Evolutionary conservation across 441 rosid genomes (phyloP), one percentile per base, ranked within the genome.

Genomic region (Codiaeum variegatum): DNA sequence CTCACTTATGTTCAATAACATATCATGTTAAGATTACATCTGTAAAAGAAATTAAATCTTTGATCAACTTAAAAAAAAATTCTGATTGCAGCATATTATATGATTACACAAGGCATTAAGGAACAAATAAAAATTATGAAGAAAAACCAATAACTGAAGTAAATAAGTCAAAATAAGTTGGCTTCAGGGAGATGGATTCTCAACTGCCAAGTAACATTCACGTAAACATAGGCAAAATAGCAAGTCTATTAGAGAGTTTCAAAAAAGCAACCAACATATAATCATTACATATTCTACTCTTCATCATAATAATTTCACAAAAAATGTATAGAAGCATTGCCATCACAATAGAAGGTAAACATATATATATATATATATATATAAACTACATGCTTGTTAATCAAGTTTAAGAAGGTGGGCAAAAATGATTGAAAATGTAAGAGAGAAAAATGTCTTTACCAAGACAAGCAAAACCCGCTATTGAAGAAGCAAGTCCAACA

Each of bases 401-500:
- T n/a, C 31, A 40, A 23, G 26, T 31, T 16, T n/a, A 32, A 29
- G 9, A 76, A 24, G 61, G 21, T 40, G 36, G 2, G 1, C 2
- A 51, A 11, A 58, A 21, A 28, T 32, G 3, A 40, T 0, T 11
- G 28, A n/a, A 32, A 3, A 61, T 0, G 5, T 1, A 8, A 36
- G 16, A 31, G 26, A 38, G 19, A 55, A 74, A 26, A 32, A 19
- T 12, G 34, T 46, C 7, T 29, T 73, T 88, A 92, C 99, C 99
- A 66, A 95, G 89, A 83, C 98, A 93, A 63, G 99, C 98, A 77
- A 95, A 86, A 40, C 99, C 98, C 75, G 99, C 97, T 0, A 98
- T 96, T 31, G 98, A 95, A 79, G 98, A 95, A 78, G 99, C 99
- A 83, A 95, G 82, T 34, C 99, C 99, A 82, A 98, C 99, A 66